These are phyloP conservation scores for Micromonas commoda DNA, from an alignment of 139 green algal species.

Conservation along the genomic window DNA sequence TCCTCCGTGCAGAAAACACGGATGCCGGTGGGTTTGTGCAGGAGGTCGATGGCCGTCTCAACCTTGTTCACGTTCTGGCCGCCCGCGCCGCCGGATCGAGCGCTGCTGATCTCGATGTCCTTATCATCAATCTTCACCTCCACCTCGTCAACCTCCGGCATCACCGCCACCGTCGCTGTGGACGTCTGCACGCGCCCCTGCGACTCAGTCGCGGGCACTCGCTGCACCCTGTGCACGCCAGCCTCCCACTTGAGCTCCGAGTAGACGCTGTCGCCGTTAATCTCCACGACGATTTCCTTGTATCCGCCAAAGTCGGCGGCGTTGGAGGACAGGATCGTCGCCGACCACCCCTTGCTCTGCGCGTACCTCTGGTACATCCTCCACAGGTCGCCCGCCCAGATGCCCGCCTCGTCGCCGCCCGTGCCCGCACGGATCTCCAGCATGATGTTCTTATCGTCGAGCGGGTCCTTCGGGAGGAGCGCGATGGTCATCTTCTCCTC, in stretches of 20 bases:
- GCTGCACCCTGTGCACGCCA: conserved; percentile 95
- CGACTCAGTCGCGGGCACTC: conserved; percentile 89
- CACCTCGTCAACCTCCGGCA: conserved; percentile 75
- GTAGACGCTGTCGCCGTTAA: conserved; percentile 48
- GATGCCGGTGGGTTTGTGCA: conserved; percentile 91
- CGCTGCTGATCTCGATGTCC: conserved; percentile 82
- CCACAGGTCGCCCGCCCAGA: conserved; percentile 68
- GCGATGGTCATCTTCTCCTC: conserved; percentile 56
- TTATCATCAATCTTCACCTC: conserved; percentile 70
- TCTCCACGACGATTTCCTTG: conserved; percentile 62
- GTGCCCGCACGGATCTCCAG: conserved; percentile 75
- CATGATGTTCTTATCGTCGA: conserved; percentile 74
- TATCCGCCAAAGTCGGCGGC: conserved; percentile 72
- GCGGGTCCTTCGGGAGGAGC: conserved; percentile 76
- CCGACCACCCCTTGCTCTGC: conserved; percentile 64
- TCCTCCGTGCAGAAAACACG: conserved; percentile 86
- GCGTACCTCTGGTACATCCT: conserved; percentile 77
- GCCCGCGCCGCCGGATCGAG: conserved; percentile 75
- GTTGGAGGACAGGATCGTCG: conserved; percentile 18
- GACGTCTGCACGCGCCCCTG: conserved; percentile 89
- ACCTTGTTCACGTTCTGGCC: conserved; percentile 95
- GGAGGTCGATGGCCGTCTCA: conserved; percentile 94
- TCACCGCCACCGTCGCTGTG: conserved; percentile 78
- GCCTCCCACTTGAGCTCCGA: conserved; percentile 88
- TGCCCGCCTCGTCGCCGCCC: conserved; percentile 69